Percentiles rank a stretch among this genome's conserved stretches.
These are phyloP conservation scores for Penicillium cosmopolitanum DNA, from an alignment of 495 filamentous ascomycete genomes.

Conservation along the genomic window DNA sequence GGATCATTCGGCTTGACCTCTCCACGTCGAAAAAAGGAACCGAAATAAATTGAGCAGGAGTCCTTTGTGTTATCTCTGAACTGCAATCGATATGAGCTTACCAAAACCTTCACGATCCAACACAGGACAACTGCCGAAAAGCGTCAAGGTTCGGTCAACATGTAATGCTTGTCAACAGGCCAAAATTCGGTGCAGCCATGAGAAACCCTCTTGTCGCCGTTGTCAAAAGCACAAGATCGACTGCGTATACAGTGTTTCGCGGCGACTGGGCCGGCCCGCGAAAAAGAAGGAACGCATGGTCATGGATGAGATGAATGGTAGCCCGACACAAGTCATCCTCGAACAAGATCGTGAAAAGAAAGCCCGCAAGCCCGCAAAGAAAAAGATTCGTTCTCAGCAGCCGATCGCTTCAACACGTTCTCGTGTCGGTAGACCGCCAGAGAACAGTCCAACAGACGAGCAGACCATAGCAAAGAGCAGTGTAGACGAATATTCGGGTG, in stretches of 20 bases:
- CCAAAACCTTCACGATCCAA: slow-evolving; percentile 12
- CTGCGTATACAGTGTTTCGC: slow-evolving; percentile 51
- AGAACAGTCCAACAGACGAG: not conserved
- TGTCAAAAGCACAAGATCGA: slow-evolving; percentile 47
- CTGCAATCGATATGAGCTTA: slow-evolving; percentile 22
- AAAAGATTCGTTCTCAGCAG: slow-evolving; percentile 6
- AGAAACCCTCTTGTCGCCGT: slow-evolving; percentile 48
- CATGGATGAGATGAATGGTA: slow-evolving; percentile 3
- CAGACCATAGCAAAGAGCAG: slow-evolving; percentile 3
- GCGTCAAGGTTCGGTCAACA: slow-evolving; percentile 49
- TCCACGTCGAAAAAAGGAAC: too few relatives aligned
- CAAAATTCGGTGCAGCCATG: slow-evolving; percentile 54
- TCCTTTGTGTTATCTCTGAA: too few relatives aligned
- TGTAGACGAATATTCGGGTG: slow-evolving; percentile 2
- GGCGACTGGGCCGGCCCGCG: slow-evolving; percentile 47
- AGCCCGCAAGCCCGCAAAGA: slow-evolving; percentile 18
- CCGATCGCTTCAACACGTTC: not conserved
- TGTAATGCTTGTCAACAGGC: slow-evolving; percentile 55
- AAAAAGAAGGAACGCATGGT: slow-evolving; percentile 35
- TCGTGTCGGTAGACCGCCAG: not conserved
- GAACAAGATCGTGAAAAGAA: slow-evolving; percentile 21
- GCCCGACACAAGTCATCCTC: slow-evolving; percentile 4
- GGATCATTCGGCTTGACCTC: not conserved
- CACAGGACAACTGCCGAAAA: slow-evolving; percentile 34
- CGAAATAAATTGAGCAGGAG: too few relatives aligned